Evolutionary conservation across 306 rosid genomes (phyloP).

Genomic region (Canavalia ensiformis): DNA sequence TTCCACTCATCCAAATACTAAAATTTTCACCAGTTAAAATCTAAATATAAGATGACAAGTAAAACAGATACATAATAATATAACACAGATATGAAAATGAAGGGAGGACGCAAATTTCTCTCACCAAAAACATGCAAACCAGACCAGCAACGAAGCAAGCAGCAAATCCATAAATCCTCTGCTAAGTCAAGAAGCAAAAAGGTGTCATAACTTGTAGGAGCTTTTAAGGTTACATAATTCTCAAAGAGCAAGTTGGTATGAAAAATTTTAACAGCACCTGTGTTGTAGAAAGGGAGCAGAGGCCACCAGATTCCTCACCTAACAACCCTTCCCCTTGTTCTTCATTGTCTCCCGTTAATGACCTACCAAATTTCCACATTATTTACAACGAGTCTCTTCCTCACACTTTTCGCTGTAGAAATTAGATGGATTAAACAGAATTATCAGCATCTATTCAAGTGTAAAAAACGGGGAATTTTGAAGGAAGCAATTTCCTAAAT

Average conservation of each 20-base stretch:
- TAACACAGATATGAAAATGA: neutral
- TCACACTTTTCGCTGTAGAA: constrained; percentile 26
- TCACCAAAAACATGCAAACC: constrained; percentile 84
- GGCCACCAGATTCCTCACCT: constrained; percentile 72
- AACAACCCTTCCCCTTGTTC: constrained; percentile 64
- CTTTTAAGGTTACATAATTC: constrained; percentile 13
- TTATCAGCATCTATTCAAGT: neutral
- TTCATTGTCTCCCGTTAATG: constrained; percentile 55
- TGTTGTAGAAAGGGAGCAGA: constrained; percentile 70
- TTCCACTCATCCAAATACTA: too few relatives aligned
- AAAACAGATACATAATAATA: neutral
- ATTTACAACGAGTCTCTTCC: neutral
- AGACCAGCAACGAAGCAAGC: constrained; percentile 78
- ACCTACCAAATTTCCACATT: constrained; percentile 74
- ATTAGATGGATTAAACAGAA: neutral
- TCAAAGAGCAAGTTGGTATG: constrained; percentile 13
- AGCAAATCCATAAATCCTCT: constrained; percentile 92
- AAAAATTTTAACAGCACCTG: constrained; percentile 67
- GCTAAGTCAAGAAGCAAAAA: constrained; percentile 55
- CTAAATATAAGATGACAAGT: constrained; percentile 14
- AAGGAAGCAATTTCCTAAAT: neutral
- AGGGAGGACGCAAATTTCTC: constrained; percentile 38
- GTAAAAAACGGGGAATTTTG: neutral
- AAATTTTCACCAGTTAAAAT: neutral
- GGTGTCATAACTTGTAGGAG: constrained; percentile 27